A percentile compares a stretch with the other conserved stretches of the same genome.
Conservation (phyloP, 1,284 basidiomycete genomes). For the Cronartium quercuum region DNA sequence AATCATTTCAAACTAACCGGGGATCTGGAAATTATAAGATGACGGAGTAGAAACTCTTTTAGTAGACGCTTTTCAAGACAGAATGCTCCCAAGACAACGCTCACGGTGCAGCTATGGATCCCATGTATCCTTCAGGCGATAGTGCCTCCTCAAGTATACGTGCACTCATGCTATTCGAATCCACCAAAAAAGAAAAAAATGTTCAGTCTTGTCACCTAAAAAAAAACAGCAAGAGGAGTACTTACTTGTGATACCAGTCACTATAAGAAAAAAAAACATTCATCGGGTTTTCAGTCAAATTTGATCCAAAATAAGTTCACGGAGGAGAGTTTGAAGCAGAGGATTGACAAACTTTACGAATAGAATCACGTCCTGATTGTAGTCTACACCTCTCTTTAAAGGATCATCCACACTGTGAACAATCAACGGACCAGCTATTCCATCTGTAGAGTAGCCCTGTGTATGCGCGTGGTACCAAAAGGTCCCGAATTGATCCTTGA, state of each 20-base stretch:
- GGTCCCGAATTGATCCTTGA: constrained; percentile 50
- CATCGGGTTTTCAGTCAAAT: neutral
- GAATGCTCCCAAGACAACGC: too few species aligned
- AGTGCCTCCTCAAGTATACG: constrained; percentile 23
- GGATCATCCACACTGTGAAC: constrained; percentile 47
- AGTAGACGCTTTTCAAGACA: too few species aligned
- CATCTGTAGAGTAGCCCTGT: too few species aligned
- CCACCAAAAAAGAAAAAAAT: neutral
- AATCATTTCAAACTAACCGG: neutral
- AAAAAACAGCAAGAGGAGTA: constrained; percentile 9
- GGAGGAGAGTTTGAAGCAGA: neutral
- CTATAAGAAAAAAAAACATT: neutral
- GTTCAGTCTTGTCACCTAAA: neutral
- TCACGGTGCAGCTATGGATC: constrained; percentile 44
- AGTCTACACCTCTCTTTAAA: constrained; percentile 45
- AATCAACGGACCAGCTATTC: constrained; percentile 41
- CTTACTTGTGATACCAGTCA: constrained; percentile 52
- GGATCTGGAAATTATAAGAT: neutral
- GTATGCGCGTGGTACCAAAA: constrained; percentile 45
- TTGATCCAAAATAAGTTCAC: neutral
- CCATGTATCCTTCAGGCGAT: constrained; percentile 42
- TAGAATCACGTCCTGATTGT: constrained; percentile 46
- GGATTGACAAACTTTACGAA: constrained; percentile 46
- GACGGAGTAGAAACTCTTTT: neutral
- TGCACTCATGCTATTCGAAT: neutral